Conservation (phyloP, 202 grass and related monocot genomes). For the Eragrostis tef region DNA sequence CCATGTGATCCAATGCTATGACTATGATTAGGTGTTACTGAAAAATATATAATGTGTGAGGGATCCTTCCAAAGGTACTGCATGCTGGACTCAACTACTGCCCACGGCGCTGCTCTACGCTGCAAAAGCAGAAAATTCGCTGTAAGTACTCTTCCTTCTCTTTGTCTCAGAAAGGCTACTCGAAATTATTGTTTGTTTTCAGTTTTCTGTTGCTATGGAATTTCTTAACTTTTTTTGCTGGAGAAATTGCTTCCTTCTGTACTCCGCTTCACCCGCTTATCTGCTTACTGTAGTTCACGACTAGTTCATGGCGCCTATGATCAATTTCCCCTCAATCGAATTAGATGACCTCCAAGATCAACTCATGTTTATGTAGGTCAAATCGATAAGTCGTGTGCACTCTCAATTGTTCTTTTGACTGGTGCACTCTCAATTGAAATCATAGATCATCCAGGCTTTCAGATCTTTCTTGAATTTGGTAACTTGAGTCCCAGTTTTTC, state of each 20-base stretch:
- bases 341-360: neutral
- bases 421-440: neutral
- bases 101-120: constrained; percentile 9
- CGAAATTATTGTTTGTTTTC: constrained; percentile 1
- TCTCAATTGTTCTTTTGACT: neutral
- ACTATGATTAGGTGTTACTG: constrained; percentile 14
- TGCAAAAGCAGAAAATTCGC: constrained; percentile 14
- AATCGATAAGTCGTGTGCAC: neutral
- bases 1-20: constrained; percentile 23
- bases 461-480: constrained; percentile 23
- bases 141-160: constrained; percentile 15
- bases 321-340: neutral
- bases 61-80: neutral
- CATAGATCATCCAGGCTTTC: neutral
- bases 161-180: constrained; percentile 1
- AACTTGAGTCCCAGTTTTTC: neutral
- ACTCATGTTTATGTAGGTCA: neutral
- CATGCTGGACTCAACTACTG: constrained; percentile 9
- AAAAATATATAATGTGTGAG: neutral
- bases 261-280: neutral
- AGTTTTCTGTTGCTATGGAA: neutral
- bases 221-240: neutral
- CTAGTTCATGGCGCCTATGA: neutral
- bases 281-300: neutral
- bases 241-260: constrained; percentile 2